A percentile compares a stretch with the other conserved stretches of the same genome.
These are phyloP conservation scores for Crotalaria pallida DNA, from an alignment of 306 rosid species.

Conservation along the genomic window DNA sequence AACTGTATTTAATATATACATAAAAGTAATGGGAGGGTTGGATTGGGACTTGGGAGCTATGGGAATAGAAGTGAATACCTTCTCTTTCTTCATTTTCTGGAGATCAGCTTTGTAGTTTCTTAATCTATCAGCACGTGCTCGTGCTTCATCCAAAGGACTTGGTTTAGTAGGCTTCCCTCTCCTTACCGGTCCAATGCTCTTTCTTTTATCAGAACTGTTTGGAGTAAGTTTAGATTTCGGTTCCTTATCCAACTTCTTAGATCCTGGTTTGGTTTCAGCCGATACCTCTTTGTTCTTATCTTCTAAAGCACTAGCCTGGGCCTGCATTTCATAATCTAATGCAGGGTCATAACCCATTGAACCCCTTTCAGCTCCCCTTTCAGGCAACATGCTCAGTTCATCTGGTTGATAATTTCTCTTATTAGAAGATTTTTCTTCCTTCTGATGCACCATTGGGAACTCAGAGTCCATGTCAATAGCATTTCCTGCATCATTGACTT, in stretches of 20 bases:
- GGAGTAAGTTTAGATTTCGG: slow-evolving; percentile 52
- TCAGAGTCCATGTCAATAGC: slow-evolving; percentile 78
- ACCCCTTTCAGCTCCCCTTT: slow-evolving; percentile 61
- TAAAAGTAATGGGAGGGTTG: not conserved
- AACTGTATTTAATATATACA: not conserved
- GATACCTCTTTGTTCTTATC: slow-evolving; percentile 47
- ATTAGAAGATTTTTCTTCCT: slow-evolving; percentile 40
- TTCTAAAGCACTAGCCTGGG: slow-evolving; percentile 30
- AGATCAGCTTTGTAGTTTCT: slow-evolving; percentile 92
- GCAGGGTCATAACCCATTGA: slow-evolving; percentile 75
- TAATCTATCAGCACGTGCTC: slow-evolving; percentile 87
- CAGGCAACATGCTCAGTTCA: slow-evolving; percentile 81
- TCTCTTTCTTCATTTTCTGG: slow-evolving; percentile 95
- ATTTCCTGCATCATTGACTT: slow-evolving; percentile 47
- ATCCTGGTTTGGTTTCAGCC: slow-evolving; percentile 43
- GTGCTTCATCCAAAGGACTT: slow-evolving; percentile 95
- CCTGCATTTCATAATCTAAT: slow-evolving; percentile 80
- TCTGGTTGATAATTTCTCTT: slow-evolving; percentile 59
- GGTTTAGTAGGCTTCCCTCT: slow-evolving; percentile 73
- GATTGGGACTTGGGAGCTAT: not conserved
- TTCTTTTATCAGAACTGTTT: slow-evolving; percentile 51
- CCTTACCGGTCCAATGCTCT: slow-evolving; percentile 77
- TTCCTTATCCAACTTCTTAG: slow-evolving; percentile 56
- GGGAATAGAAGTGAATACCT: slow-evolving; percentile 44
- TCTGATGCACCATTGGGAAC: slow-evolving; percentile 43